Evolutionary conservation across 2,329 filamentous ascomycete genomes (phyloP), one percentile per base, ranked within the genome.

Genomic region (Paradendryphiella salina): DNA sequence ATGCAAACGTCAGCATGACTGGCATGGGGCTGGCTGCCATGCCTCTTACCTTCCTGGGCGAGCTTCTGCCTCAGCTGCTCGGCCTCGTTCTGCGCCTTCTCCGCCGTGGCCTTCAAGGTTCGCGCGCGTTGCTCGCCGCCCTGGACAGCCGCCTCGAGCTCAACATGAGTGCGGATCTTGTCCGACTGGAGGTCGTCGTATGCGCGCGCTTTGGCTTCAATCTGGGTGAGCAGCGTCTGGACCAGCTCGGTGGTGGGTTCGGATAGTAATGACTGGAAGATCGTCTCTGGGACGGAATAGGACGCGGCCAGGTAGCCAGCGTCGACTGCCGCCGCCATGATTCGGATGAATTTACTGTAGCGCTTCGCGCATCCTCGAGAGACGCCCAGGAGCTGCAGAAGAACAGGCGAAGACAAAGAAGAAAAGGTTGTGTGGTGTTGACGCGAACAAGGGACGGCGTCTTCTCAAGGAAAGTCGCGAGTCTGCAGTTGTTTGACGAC

Each of bases 71-170:
- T 84, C 38, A 95, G 79, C 57, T 91, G 87, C 63, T 93, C 88
- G 0, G 92, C 83, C 60, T 96, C 92, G 60, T 89, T 88, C 54
- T 92, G 80, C 8, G 88, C 87, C 71, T 93, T 93, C 56, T 95
- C 90, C 36, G 90, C 83, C 1, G 88, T 89, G 5, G 83, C 80
- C 75, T 94, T 96, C 70, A 94, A 85, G 7, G 86, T 84, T 68
- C 93, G 90, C 59, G 86, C 86, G 73, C 91, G 89, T 18, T 87
- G 85, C 70, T 97, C 93, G 52, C 88, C 87, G 59, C 84, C 88
- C 63, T 91, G 87, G 39, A 96, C 87, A 14, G 87, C 88, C 73
- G 90, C 94, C 73, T 99, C 94, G 6, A 97, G 82, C 77, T 97
- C 92, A 36, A 99, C 94, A 65, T 96, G 90, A 37, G 89, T 79